Conservation (phyloP, 352 stramenopile species). For the Achlya hypogyna region DNA sequence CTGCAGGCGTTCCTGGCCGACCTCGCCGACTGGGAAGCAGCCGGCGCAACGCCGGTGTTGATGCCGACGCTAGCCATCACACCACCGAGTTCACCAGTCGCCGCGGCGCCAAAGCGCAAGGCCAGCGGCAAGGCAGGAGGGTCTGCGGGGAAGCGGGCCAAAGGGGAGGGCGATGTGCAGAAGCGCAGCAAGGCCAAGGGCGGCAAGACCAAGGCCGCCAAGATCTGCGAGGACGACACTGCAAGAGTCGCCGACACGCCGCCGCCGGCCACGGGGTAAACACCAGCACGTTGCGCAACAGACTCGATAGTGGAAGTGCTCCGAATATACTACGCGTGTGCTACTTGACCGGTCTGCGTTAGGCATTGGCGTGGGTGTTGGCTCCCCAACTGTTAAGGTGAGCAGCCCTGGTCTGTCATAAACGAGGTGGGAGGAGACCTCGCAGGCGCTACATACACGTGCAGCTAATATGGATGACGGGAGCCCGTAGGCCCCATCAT, state of each 20-base stretch:
- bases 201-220: background rate
- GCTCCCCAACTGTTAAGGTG: too few species aligned
- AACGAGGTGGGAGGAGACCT: too few species aligned
- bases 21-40: background rate
- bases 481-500: too few species aligned
- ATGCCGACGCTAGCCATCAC: constrained; percentile 10
- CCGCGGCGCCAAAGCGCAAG: background rate
- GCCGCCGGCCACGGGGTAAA: background rate
- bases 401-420: too few species aligned
- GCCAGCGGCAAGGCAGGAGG: background rate
- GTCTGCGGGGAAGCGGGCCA: background rate
- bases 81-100: constrained; percentile 1
- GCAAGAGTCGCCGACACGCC: background rate
- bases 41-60: background rate
- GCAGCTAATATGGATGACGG: too few species aligned
- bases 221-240: background rate
- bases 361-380: too few species aligned
- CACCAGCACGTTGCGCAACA: background rate
- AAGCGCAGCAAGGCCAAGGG: background rate
- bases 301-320: background rate
- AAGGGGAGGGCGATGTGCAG: background rate
- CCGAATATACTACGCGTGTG: too few species aligned
- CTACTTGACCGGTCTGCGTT: too few species aligned
- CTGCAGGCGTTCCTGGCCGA: constrained; percentile 25
- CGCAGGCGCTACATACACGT: too few species aligned